Evolutionary conservation across 352 stramenopile genomes (phyloP).

Genomic region (Achlya hypogyna): DNA sequence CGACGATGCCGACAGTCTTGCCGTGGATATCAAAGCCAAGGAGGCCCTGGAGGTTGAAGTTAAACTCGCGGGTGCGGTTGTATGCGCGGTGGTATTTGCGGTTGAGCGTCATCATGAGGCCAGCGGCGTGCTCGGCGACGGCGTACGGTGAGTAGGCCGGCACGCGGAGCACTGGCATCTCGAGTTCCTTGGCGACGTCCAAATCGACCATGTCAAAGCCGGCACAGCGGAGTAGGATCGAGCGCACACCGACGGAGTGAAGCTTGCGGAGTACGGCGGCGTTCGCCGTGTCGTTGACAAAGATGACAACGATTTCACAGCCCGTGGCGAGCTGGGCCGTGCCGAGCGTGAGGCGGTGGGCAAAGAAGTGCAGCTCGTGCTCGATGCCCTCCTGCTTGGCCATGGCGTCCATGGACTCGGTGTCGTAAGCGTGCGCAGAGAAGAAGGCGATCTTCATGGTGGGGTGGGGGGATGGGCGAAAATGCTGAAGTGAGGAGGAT

Average conservation of each 20-base stretch:
- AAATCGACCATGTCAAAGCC: slow-evolving; percentile 77
- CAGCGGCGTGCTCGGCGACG: slow-evolving; percentile 66
- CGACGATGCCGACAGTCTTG: slow-evolving; percentile 60
- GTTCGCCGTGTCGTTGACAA: slow-evolving; percentile 80
- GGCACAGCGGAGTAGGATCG: slow-evolving; percentile 70
- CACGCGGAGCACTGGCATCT: slow-evolving; percentile 48
- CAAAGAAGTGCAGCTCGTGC: slow-evolving; percentile 47
- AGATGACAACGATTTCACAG: slow-evolving; percentile 64
- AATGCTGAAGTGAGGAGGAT: too few relatives aligned
- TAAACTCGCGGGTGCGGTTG: slow-evolving; percentile 64
- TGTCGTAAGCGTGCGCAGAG: slow-evolving; percentile 65
- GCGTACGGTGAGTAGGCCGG: slow-evolving; percentile 72
- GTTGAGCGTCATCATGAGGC: slow-evolving; percentile 76
- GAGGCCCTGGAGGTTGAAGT: slow-evolving; percentile 55
- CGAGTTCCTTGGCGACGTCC: slow-evolving; percentile 43
- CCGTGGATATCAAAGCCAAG: slow-evolving; percentile 51
- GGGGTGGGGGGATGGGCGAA: neutral
- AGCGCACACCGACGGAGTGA: slow-evolving; percentile 36
- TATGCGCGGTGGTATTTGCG: slow-evolving; percentile 68
- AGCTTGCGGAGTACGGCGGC: slow-evolving; percentile 46
- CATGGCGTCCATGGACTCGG: slow-evolving; percentile 39
- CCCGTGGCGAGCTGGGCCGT: slow-evolving; percentile 43
- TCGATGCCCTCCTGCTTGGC: slow-evolving; percentile 36
- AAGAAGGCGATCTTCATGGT: slow-evolving; percentile 73
- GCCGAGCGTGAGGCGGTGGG: slow-evolving; percentile 35